phyloP scores from a whole-genome alignment of 192 early-diverging fungal genomes.

The Backusella morwellensis region DNA sequence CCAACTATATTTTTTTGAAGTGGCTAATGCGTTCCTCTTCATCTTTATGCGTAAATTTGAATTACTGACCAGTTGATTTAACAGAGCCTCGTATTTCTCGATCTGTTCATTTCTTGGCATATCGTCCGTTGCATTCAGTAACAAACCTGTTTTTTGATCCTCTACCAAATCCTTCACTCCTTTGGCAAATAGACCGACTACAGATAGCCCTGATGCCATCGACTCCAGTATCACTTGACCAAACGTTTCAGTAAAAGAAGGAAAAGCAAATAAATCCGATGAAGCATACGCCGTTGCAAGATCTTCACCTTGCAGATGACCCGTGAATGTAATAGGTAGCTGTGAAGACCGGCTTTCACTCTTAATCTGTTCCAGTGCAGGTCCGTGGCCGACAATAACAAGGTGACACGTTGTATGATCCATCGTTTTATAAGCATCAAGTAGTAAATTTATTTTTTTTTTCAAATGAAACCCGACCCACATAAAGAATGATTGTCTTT shows the following conservation, averaged over 20 bases:
- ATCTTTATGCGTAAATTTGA: conserved; percentile 3
- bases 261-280: conserved; percentile 37
- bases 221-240: conserved; percentile 37
- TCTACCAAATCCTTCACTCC: conserved; percentile 33
- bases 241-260: conserved; percentile 40
- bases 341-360: conserved; percentile 3
- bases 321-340: conserved; percentile 35
- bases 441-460: conserved; percentile 33
- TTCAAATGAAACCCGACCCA: conserved; percentile 37
- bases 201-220: conserved; percentile 36
- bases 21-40: conserved; percentile 9
- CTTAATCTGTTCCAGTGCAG: conserved; percentile 25
- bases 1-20: conserved; percentile 17
- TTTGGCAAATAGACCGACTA: conserved; percentile 28
- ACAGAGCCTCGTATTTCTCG: conserved; percentile 14
- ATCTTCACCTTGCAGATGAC: conserved; percentile 23
- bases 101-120: conserved; percentile 15
- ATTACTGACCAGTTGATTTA: conserved; percentile 1
- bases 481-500: conserved; percentile 30
- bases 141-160: conserved; percentile 28
- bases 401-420: conserved; percentile 33
- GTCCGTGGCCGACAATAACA: conserved; percentile 37
- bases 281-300: conserved; percentile 36
- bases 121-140: conserved; percentile 15
- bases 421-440: conserved; percentile 32